Evolutionary conservation across 2,329 filamentous ascomycete species (phyloP).

Genomic region (Colletotrichum sp.): DNA sequence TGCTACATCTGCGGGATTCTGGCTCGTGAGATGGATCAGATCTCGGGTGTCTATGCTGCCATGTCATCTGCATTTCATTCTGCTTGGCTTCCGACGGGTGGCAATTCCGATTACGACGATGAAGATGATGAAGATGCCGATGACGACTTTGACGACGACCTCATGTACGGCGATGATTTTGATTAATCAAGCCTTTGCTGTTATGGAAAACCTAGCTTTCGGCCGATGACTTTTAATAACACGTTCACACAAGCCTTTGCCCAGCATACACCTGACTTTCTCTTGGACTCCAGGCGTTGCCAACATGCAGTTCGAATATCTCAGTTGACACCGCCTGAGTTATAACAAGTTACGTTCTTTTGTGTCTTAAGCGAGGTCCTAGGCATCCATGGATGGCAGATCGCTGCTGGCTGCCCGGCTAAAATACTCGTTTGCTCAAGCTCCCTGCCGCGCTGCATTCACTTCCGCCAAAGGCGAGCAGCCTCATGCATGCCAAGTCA

Average conservation of each 20-base stretch:
- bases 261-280: fast-evolving
- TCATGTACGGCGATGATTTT: neutral
- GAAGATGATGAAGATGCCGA: neutral
- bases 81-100: neutral
- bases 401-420: too few relatives aligned
- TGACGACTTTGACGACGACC: neutral
- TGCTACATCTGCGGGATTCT: neutral
- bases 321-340: too few relatives aligned
- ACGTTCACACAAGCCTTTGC: fast-evolving
- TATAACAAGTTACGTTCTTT: too few relatives aligned
- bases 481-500: neutral
- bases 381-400: too few relatives aligned
- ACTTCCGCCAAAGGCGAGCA: neutral
- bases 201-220: too few relatives aligned
- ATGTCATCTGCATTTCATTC: neutral
- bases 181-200: fast-evolving
- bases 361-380: too few relatives aligned
- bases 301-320: too few relatives aligned
- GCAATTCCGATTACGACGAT: neutral
- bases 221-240: too few relatives aligned
- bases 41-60: neutral
- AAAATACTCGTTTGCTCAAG: too few relatives aligned
- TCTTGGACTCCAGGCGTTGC: too few relatives aligned
- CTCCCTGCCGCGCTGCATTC: neutral
- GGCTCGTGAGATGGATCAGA: too few relatives aligned